Percentiles rank a stretch among this genome's conserved stretches.
phyloP scores from a whole-genome alignment of 139 green algal species.

The Mychonastes homosphaera region DNA sequence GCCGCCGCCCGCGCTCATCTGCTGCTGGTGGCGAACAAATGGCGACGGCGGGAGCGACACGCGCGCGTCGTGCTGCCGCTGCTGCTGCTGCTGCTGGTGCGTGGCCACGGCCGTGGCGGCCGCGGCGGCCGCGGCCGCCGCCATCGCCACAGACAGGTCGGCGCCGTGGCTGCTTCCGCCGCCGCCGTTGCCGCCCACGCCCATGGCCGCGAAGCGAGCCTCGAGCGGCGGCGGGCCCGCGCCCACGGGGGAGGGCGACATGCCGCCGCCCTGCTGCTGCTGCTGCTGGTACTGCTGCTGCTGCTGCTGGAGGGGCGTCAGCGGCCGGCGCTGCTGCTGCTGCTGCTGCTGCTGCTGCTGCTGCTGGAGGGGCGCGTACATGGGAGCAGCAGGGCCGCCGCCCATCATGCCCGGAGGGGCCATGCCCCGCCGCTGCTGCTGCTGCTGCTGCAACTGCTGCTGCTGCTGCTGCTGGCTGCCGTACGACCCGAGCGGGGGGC shows the following conservation, averaged over 20 bases:
- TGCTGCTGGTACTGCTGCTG: conserved; percentile 11
- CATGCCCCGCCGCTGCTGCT: background rate
- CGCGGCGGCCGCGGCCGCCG: too few relatives aligned
- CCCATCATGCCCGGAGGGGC: conserved; percentile 1
- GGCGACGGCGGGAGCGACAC: too few relatives aligned
- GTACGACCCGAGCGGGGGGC: background rate
- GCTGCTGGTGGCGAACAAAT: too few relatives aligned
- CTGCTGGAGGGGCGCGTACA: conserved; percentile 1
- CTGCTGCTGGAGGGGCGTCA: background rate
- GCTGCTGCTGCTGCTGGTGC: too few relatives aligned
- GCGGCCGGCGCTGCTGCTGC: background rate
- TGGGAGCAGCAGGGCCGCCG: background rate
- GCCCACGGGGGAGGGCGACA: background rate
- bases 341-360: background rate
- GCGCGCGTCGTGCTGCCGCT: too few relatives aligned
- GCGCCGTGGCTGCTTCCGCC: too few relatives aligned
- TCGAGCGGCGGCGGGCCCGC: background rate
- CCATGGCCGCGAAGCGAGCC: too few relatives aligned
- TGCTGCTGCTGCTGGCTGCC: conserved; percentile 1
- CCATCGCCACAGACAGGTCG: too few relatives aligned
- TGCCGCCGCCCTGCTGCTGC: conserved; percentile 2
- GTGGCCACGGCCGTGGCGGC: too few relatives aligned
- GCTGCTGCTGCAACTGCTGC: conserved; percentile 4
- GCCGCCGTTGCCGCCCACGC: too few relatives aligned
- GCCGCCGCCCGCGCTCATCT: too few relatives aligned